A percentile compares a stretch with the other conserved stretches of the same genome.
Conservation (phyloP, 345 rosid species). For the Citrus australasica region DNA sequence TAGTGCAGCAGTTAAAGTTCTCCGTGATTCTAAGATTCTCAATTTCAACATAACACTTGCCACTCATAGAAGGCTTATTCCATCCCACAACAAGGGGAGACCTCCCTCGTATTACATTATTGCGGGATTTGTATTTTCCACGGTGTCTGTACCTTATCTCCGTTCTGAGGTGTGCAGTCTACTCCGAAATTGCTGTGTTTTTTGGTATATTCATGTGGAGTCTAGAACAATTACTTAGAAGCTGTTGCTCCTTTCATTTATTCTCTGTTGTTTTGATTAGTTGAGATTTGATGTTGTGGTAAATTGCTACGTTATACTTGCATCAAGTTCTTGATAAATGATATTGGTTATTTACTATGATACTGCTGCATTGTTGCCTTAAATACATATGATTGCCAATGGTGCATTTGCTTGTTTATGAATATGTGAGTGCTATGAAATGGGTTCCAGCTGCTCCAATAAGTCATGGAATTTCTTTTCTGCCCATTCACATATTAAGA, state of each 20-base stretch:
- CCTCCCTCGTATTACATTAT: constrained; percentile 68
- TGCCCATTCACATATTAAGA: neutral
- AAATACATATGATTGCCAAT: neutral
- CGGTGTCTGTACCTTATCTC: constrained; percentile 62
- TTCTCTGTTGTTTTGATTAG: neutral
- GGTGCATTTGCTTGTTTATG: neutral
- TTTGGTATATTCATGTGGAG: neutral
- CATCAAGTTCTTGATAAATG: neutral
- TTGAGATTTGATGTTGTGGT: neutral
- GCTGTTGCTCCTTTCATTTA: neutral
- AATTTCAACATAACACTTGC: constrained; percentile 59
- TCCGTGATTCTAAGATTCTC: constrained; percentile 47
- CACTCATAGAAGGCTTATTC: constrained; percentile 56
- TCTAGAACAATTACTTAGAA: neutral
- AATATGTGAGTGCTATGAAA: neutral
- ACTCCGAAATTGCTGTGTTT: neutral
- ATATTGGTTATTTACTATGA: neutral
- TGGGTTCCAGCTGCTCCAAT: neutral
- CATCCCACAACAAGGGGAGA: constrained; percentile 56
- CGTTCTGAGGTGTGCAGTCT: constrained; percentile 47
- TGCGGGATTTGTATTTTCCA: constrained; percentile 65
- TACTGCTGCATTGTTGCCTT: neutral
- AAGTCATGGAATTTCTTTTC: neutral
- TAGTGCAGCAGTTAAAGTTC: constrained; percentile 50
- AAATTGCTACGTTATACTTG: neutral